These are phyloP conservation scores for Myxozyma kluyveri DNA, from an alignment of 805 yeast species.

Conservation along the genomic window DNA sequence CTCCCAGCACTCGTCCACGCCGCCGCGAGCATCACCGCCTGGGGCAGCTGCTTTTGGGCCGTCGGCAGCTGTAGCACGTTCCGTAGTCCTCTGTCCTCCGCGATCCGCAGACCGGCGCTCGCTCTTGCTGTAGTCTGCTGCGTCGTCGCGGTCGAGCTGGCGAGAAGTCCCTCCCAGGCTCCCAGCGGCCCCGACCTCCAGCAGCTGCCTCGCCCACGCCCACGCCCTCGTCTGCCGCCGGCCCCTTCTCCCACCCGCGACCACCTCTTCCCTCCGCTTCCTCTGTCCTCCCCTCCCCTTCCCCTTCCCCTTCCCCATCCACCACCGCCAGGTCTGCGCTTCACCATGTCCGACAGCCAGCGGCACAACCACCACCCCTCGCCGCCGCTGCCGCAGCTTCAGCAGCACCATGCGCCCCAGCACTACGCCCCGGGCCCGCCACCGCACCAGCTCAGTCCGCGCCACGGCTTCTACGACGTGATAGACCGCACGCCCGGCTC, in stretches of 20 bases:
- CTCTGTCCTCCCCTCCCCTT: background rate
- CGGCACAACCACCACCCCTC: background rate
- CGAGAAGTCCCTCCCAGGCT: background rate
- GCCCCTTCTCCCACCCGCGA: background rate
- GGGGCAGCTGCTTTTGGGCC: too few species aligned
- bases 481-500: conserved; percentile 1
- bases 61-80: too few species aligned
- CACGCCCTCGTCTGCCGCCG: background rate
- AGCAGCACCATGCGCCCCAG: background rate
- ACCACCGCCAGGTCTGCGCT: background rate
- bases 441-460: background rate
- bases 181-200: background rate
- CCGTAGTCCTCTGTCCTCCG: too few species aligned
- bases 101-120: too few species aligned
- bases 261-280: background rate
- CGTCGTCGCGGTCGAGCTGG: too few species aligned
- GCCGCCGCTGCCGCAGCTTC: background rate
- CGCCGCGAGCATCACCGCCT: too few species aligned
- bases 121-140: too few species aligned
- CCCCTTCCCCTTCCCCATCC: background rate
- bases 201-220: background rate
- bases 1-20: too few species aligned
- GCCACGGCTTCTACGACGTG: conserved; percentile 1
- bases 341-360: conserved; percentile 1
- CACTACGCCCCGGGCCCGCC: background rate